phyloP scores from a whole-genome alignment of 2,329 filamentous ascomycete species.

The Penicillium corylophilum region DNA sequence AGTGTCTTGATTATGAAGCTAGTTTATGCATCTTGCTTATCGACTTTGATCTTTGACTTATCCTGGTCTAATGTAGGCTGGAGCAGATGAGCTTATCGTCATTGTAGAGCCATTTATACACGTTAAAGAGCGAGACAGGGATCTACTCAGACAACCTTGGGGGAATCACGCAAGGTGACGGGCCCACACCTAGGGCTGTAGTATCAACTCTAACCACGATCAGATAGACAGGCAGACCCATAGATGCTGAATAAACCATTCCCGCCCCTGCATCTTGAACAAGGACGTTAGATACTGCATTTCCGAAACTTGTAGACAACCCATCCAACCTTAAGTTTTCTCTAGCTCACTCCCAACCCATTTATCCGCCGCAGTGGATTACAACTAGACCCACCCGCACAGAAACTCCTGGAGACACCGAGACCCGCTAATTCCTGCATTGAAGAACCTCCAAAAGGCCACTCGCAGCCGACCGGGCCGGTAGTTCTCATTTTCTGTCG shows the following conservation, averaged over 20 bases:
- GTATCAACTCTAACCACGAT: background rate
- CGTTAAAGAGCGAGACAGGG: background rate
- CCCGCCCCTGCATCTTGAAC: background rate
- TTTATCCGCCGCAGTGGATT: background rate
- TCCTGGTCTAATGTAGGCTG: background rate
- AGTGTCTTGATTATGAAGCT: background rate
- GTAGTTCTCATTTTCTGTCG: background rate
- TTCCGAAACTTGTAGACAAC: too few species aligned
- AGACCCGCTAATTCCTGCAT: constrained; percentile 18
- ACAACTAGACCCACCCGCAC: constrained; percentile 15
- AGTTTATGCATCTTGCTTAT: background rate
- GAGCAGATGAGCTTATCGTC: background rate
- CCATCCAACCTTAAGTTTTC: background rate
- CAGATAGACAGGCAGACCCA: background rate
- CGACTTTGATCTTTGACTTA: background rate
- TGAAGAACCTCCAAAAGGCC: constrained; percentile 2
- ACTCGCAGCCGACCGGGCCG: constrained; percentile 6
- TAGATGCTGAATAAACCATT: background rate
- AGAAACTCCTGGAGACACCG: constrained; percentile 7
- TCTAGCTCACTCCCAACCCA: too few species aligned
- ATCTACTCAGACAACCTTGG: background rate
- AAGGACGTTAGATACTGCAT: too few species aligned
- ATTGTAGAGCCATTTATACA: background rate
- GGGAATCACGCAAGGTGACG: background rate
- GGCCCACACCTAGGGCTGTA: background rate